A percentile compares a stretch with the other conserved stretches of the same genome.
Conservation (phyloP, 192 early-diverging fungal genomes). For the Backusella luteola region DNA sequence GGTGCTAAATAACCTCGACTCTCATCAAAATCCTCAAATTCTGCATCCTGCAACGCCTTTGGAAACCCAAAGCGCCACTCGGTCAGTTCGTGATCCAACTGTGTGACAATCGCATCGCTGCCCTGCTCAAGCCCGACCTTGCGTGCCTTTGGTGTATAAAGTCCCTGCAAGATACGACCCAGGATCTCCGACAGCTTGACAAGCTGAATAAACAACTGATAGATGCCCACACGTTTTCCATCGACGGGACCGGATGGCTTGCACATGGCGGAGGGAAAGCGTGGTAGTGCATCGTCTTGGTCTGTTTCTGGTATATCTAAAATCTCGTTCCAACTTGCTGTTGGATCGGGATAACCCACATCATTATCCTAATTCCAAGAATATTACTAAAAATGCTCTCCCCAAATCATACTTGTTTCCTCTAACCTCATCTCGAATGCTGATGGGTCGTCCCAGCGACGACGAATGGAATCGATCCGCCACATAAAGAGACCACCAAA, state of each 20-base stretch:
- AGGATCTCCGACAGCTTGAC: conserved; percentile 38
- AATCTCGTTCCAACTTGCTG: conserved; percentile 29
- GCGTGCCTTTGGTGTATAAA: conserved; percentile 37
- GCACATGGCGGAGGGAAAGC: conserved; percentile 22
- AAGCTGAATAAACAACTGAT: conserved; percentile 36
- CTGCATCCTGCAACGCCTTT: conserved; percentile 22
- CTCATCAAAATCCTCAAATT: conserved; percentile 30
- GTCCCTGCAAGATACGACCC: conserved; percentile 34
- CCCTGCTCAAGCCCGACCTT: conserved; percentile 27
- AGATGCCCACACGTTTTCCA: conserved; percentile 20
- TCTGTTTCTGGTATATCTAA: conserved; percentile 22
- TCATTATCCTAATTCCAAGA: conserved; percentile 26
- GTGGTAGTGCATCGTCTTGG: conserved; percentile 6
- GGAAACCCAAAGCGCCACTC: conserved; percentile 37
- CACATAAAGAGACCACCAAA: conserved; percentile 76
- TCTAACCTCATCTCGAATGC: conserved; percentile 40
- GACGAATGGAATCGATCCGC: conserved; percentile 69
- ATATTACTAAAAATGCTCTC: neutral
- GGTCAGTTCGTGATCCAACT: conserved; percentile 35
- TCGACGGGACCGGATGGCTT: neutral
- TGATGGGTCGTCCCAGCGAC: conserved; percentile 59
- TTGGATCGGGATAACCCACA: conserved; percentile 26
- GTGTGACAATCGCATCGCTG: conserved; percentile 33
- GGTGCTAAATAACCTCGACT: conserved; percentile 19
- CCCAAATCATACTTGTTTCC: too few species aligned